Base-by-base conservation (phyloP, 148 eudicot genomes). In the Amaranthus cruentus region DNA sequence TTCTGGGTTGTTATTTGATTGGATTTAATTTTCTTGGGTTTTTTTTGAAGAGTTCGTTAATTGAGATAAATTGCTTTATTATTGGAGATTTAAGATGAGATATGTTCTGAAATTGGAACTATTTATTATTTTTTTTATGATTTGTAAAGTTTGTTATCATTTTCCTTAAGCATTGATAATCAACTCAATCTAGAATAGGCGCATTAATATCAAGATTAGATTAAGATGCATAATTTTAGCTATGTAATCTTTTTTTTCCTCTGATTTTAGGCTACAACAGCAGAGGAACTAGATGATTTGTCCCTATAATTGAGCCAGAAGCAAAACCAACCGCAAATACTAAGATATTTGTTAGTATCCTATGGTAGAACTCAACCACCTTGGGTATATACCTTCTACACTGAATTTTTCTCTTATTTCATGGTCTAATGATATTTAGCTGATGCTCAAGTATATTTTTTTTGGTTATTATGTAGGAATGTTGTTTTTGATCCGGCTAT, bases 321-420 rank as follows among this genome's bases (percentile, higher is more conserved):
- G 96, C n/a, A n/a, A n/a, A n/a, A n/a, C n/a, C n/a, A n/a, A n/a
- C n/a, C n/a, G n/a, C n/a, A n/a, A n/a, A n/a, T n/a, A n/a, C n/a
- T n/a, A n/a, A n/a, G n/a, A n/a, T n/a, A n/a, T n/a, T n/a, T n/a
- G n/a, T 86, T 65, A 81, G 84, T 70, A 87, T 93, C 21, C 43
- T 93, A 49, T 93, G 98, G 98, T 90, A 90, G 79, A 93, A 83
- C 98, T 93, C 75, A 93, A 85, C 76, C 98, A 93, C 77, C 94
- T 93, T 67, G 98, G 97, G 97, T 92, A 85, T 51, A 53, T 63
- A n/a, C 64, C 62, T 70, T 56, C 28, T 57, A 0, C 72, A 69
- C 44, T 50, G 14, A 5, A n/a, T 3, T 21, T 71, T 58, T 76
- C 55, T 74, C 70, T 65, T 55, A 5, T 3, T 56, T 68, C 28